A percentile compares a stretch with the other conserved stretches of the same genome.
These are phyloP conservation scores for Pelargonium hybrid DNA, from an alignment of 441 rosid species.

Conservation along the genomic window DNA sequence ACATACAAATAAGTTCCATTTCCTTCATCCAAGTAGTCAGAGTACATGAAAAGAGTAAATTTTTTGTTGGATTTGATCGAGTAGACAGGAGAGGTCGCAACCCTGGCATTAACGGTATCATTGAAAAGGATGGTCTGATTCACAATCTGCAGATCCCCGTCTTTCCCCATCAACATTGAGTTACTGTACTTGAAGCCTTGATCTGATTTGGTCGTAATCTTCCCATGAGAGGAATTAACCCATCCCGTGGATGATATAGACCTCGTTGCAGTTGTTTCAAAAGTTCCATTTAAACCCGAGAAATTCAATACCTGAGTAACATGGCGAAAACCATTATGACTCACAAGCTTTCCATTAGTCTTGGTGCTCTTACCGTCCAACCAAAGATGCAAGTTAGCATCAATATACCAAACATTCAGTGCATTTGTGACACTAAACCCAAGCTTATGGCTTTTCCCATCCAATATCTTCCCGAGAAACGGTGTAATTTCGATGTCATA, in stretches of 20 bases:
- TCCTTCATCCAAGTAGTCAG: slow-evolving; percentile 26
- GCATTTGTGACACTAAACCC: slow-evolving; percentile 63
- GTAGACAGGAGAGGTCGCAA: neutral
- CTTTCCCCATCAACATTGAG: slow-evolving; percentile 42
- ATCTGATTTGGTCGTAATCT: slow-evolving; percentile 31
- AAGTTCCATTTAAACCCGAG: slow-evolving; percentile 47
- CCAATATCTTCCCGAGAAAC: slow-evolving; percentile 51
- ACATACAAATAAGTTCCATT: slow-evolving; percentile 25
- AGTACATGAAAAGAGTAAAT: slow-evolving; percentile 32
- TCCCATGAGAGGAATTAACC: slow-evolving; percentile 59
- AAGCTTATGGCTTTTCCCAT: slow-evolving; percentile 46
- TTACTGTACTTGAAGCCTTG: slow-evolving; percentile 50
- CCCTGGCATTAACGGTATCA: slow-evolving; percentile 32
- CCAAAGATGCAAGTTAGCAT: slow-evolving; percentile 93
- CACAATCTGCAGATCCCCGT: slow-evolving; percentile 49
- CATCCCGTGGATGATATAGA: slow-evolving; percentile 44
- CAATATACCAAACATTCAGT: slow-evolving; percentile 63
- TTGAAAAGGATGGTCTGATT: slow-evolving; percentile 47
- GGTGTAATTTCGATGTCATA: slow-evolving; percentile 80
- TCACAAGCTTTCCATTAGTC: slow-evolving; percentile 47
- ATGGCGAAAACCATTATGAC: slow-evolving; percentile 21
- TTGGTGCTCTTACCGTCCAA: slow-evolving; percentile 40
- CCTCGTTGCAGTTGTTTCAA: slow-evolving; percentile 42
- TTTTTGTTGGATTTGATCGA: slow-evolving; percentile 28
- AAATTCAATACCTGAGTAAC: slow-evolving; percentile 32